Evolutionary conservation across 2,329 filamentous ascomycete genomes (phyloP).

Genomic region (Aspergillus sp.): DNA sequence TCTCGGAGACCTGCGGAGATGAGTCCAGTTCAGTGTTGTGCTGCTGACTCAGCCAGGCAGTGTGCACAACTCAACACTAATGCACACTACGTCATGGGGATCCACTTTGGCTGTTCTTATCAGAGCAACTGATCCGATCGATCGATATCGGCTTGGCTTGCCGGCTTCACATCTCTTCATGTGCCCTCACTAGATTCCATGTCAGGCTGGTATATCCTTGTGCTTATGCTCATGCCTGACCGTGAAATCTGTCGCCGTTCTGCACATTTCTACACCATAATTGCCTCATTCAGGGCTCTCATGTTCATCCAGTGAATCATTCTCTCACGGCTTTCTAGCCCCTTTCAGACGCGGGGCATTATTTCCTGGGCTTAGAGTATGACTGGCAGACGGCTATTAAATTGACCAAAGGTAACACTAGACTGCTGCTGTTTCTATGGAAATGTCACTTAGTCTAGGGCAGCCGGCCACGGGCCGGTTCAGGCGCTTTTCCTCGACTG

Average conservation of each 20-base stretch:
- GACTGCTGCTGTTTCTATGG: background rate
- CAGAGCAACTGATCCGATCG: background rate
- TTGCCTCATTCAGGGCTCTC: no score
- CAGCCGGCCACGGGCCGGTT: conserved; percentile 27
- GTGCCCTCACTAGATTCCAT: background rate
- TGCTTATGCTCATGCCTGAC: background rate
- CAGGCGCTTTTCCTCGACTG: background rate
- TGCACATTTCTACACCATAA: no score
- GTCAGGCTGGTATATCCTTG: background rate
- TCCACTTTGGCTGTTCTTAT: background rate
- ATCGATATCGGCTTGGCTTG: background rate
- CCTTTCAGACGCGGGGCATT: background rate
- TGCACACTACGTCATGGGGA: background rate
- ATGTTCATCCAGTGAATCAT: no score
- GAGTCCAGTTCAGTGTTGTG: background rate
- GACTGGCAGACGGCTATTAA: background rate
- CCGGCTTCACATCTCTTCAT: background rate
- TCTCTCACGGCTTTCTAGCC: no score
- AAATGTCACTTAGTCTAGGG: background rate
- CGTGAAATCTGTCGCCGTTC: no score
- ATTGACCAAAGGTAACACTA: background rate
- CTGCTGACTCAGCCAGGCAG: background rate
- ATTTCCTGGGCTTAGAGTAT: background rate
- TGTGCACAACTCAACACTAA: background rate
- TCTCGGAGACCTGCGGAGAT: background rate